Evolutionary conservation across 345 rosid genomes (phyloP), one percentile per base, ranked within the genome.

Genomic region (Corchorus olitorius): DNA sequence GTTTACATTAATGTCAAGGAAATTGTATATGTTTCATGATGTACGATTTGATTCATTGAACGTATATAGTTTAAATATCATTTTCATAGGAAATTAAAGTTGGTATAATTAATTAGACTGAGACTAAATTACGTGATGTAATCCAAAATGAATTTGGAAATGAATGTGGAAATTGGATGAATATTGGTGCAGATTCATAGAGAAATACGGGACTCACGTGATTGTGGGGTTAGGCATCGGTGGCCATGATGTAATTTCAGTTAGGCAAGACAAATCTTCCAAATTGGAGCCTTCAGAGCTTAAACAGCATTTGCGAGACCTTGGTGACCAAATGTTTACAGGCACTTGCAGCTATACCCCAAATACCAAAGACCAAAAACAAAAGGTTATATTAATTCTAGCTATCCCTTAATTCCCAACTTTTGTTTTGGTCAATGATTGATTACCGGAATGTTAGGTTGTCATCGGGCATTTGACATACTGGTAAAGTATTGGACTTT

Each of bases 121-220:
- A 27, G 60, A 70, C 46, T 13, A 68, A 27, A 37, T 16, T 33
- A 49, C 16, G 16, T 50, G 73, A 70, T 52, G 73, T 54, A n/a
- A 68, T 49, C 4, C 41, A 8, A 48, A 22, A 14, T 35, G n/a
- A n/a, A n/a, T 13, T 39, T 33, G 53, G 5, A 34, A 35, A 9
- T 61, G 4, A 56, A 27, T 27, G 27, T 27, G 27, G 27, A 27
- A 27, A 27, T 0, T 27, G 27, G 27, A 27, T 27, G 27, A 60
- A 39, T 46, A 49, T 14, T 60, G 64, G 75, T 27, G 27, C 92
- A 96, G 99, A 78, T 96, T 96, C 78, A 93, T 96, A 19, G 90
- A 91, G 83, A 92, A 80, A 72, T 93, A 92, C 70, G 99, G 99
- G 62, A 96, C 99, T 37, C 99, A 96, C 75, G 73, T 96, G 5